A percentile compares a stretch with the other conserved stretches of the same genome.
Evolutionary conservation across 169 alveolate genomes (phyloP).

Genomic region (Ichthyophthirius multifiliis): DNA sequence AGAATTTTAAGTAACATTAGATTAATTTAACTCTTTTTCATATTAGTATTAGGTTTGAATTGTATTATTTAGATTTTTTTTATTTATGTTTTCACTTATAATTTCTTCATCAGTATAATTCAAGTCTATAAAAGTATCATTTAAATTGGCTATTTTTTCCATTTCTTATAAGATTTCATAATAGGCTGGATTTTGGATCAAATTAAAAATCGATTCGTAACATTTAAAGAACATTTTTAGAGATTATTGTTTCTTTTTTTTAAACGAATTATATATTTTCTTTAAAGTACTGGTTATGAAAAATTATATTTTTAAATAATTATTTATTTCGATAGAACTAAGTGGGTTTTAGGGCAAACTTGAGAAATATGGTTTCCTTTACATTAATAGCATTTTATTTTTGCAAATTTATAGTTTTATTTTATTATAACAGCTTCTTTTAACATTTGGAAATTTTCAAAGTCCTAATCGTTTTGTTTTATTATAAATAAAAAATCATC

Average conservation of each 20-base stretch:
- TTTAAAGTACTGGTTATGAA: background rate
- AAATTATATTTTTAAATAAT: background rate
- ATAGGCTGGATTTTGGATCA: background rate
- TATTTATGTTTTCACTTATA: too few relatives aligned
- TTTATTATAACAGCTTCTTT: conserved; percentile 20
- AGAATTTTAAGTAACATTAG: too few relatives aligned
- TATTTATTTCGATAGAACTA: background rate
- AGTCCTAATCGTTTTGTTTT: background rate
- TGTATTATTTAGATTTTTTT: too few relatives aligned
- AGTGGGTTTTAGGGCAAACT: background rate
- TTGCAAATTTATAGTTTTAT: background rate
- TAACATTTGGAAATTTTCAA: conserved; percentile 20
- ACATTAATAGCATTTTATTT: background rate
- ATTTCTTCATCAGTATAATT: background rate
- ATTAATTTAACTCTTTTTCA: too few relatives aligned
- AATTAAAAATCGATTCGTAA: background rate
- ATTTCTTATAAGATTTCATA: background rate
- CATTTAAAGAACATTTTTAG: background rate
- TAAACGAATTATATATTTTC: background rate
- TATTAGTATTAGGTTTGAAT: too few relatives aligned
- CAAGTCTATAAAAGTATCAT: background rate
- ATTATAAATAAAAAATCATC: conserved; percentile 6
- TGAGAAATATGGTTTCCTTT: background rate
- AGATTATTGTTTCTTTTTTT: background rate
- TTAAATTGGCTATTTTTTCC: background rate